phyloP scores from a whole-genome alignment of 2,329 filamentous ascomycete species.

The Ceratocystis cacaofunesta region DNA sequence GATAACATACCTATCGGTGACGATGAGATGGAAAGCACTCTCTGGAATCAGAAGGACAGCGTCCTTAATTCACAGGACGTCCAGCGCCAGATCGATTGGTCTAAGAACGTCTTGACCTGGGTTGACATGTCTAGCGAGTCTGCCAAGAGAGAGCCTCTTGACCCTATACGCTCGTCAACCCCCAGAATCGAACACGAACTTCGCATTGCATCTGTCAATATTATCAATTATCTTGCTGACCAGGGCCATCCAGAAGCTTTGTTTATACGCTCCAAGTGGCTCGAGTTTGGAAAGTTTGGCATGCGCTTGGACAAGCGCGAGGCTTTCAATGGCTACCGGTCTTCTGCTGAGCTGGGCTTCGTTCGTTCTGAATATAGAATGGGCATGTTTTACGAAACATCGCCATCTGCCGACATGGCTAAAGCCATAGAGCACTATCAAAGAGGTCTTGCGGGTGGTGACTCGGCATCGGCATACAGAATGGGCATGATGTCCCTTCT shows the following conservation, averaged over 20 bases:
- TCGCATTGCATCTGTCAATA: conserved; percentile 75
- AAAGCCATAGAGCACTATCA: conserved; percentile 89
- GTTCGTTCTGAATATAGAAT: conserved; percentile 87
- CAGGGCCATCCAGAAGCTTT: conserved; percentile 88
- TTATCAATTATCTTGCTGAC: conserved; percentile 75
- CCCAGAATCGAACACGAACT: conserved; percentile 82
- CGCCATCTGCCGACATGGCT: conserved; percentile 76
- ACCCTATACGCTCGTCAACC: conserved; percentile 51
- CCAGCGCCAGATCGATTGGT: conserved; percentile 93
- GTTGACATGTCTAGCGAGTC: conserved; percentile 73
- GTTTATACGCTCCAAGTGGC: conserved; percentile 91
- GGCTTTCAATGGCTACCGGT: conserved; percentile 73
- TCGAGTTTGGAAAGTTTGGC: conserved; percentile 94
- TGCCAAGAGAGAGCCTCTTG: conserved; percentile 45
- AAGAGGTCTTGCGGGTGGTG: conserved; percentile 59
- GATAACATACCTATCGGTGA: conserved; percentile 87
- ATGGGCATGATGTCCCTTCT: conserved; percentile 96
- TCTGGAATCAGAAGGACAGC: conserved; percentile 68
- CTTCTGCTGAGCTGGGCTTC: conserved; percentile 75
- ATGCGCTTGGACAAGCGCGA: conserved; percentile 85
- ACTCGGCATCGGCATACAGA: conserved; percentile 75
- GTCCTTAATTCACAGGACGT: conserved; percentile 90
- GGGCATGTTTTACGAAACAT: conserved; percentile 95
- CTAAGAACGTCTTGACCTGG: conserved; percentile 78
- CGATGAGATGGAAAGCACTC: conserved; percentile 79